Base-by-base conservation (phyloP, 1,284 basidiomycete genomes). In the Porogramme epimiltina region DNA sequence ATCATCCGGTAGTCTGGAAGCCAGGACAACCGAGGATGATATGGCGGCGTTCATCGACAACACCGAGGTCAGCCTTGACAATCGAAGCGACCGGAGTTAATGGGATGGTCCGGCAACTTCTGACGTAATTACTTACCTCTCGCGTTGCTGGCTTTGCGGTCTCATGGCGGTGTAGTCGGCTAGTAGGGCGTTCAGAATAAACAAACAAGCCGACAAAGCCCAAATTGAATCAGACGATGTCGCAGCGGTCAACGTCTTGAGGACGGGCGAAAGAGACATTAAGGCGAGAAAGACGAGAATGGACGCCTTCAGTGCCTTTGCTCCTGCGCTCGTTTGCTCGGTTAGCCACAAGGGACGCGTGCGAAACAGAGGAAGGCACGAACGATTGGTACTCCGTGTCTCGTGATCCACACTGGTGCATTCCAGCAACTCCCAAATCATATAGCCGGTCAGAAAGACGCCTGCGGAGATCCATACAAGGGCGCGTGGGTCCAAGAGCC, bases 161-260 rank as follows among this genome's bases (percentile, higher is more conserved):
- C 62, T 62, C 41, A 63, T 62, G 54, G 70, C 62, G 66, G 78
- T 67, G 62, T 89, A 91, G 69, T 92, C 87, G 3, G 84, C 84
- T 11, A 92, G 68, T 33, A 87, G 70, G 4, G 83, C 71, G 64
- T 87, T 85, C 37, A 87, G 69, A 37, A 76, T 69, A 62, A 90
- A 85, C 28, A 93, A 75, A 58, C 73, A 73, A 13, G 81, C 81
- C 42, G 92, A 84, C 41, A 98, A 73, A 6, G 95, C 95, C 94
- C 95, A 98, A 60, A 98, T 97, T 23, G 93, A 95, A 69, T 99
- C 97, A 13, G 89, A 91, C 18, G 96, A 98, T 0, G 95, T 98
- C 8, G 95, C 92, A 37, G 93, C 91, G 11, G 94, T 97, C 60
- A 99, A 73, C 1, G 95, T 98, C 58, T 90, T 83, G 51, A 99